These are phyloP conservation scores for Dioscorea dumetorum DNA, from an alignment of 106 monocot genomes.

Conservation along the genomic window DNA sequence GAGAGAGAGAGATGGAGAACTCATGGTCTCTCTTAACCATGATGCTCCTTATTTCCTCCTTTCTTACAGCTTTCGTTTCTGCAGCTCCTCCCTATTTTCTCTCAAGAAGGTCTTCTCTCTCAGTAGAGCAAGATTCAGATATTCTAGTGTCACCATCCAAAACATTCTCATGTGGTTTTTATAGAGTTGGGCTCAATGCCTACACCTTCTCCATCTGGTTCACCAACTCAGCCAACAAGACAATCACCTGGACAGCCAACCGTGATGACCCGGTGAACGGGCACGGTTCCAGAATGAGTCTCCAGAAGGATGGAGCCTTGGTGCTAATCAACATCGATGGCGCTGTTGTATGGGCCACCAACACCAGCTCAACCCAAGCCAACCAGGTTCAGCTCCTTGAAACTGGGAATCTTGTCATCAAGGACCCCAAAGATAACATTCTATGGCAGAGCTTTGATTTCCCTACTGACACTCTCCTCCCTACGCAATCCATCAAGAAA, in stretches of 20 bases:
- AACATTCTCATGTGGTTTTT: constrained; percentile 37
- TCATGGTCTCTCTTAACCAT: background rate
- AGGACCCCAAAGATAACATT: constrained; percentile 4
- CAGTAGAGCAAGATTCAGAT: constrained; percentile 17
- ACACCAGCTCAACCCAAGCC: constrained; percentile 16
- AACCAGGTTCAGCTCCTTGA: constrained; percentile 22
- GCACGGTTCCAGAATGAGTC: background rate
- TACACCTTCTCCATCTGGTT: constrained; percentile 45
- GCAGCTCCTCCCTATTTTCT: background rate
- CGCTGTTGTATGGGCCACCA: constrained; percentile 27
- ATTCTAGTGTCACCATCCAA: constrained; percentile 18
- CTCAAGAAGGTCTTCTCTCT: constrained; percentile 23
- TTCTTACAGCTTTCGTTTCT: background rate
- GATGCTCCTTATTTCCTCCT: background rate
- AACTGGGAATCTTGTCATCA: constrained; percentile 48
- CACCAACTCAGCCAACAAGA: constrained; percentile 17
- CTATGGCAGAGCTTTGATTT: constrained; percentile 42
- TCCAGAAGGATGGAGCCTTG: constrained; percentile 14
- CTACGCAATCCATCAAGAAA: constrained; percentile 29
- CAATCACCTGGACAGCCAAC: constrained; percentile 41
- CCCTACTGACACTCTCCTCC: constrained; percentile 44
- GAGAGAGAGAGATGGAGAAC: background rate
- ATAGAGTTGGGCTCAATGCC: constrained; percentile 33
- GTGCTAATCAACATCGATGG: constrained; percentile 21
- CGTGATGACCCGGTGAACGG: constrained; percentile 45